Evolutionary conservation across 805 yeast genomes (phyloP).

Genomic region (Saccharomycopsis capsularis): DNA sequence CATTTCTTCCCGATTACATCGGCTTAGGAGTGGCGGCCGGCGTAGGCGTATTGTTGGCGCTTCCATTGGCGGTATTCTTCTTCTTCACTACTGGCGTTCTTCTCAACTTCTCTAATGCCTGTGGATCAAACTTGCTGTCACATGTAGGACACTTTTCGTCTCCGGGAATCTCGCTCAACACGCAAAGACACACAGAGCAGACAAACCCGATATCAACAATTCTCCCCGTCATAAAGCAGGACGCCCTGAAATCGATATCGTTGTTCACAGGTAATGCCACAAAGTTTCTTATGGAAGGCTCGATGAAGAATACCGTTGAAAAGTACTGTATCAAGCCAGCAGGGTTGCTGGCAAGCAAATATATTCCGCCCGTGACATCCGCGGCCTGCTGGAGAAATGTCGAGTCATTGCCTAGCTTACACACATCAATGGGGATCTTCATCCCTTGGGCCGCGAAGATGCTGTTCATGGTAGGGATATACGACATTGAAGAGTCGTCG

Average conservation of each 20-base stretch:
- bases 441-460: slow-evolving; percentile 93
- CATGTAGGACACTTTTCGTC: slow-evolving; percentile 79
- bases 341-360: slow-evolving; percentile 60
- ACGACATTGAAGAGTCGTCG: slow-evolving; percentile 71
- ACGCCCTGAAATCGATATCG: slow-evolving; percentile 88
- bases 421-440: slow-evolving; percentile 85
- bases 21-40: neutral
- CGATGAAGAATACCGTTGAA: slow-evolving; percentile 75
- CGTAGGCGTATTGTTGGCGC: neutral
- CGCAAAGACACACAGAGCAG: slow-evolving; percentile 88
- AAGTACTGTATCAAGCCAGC: slow-evolving; percentile 78
- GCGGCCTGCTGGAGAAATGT: slow-evolving; percentile 92
- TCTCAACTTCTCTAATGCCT: slow-evolving; percentile 49
- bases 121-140: slow-evolving; percentile 65
- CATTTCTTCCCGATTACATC: too few relatives aligned
- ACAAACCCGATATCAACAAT: slow-evolving; percentile 91
- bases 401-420: slow-evolving; percentile 52
- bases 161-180: slow-evolving; percentile 61
- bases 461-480: slow-evolving; percentile 90
- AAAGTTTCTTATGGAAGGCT: slow-evolving; percentile 72
- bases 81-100: slow-evolving; percentile 50
- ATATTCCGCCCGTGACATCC: slow-evolving; percentile 90
- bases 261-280: slow-evolving; percentile 76
- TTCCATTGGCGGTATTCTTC: neutral
- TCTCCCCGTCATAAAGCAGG: slow-evolving; percentile 85